Evolutionary conservation across 805 yeast genomes (phyloP), one percentile per base, ranked within the genome.

Genomic region (Kuraishia capsulata): DNA sequence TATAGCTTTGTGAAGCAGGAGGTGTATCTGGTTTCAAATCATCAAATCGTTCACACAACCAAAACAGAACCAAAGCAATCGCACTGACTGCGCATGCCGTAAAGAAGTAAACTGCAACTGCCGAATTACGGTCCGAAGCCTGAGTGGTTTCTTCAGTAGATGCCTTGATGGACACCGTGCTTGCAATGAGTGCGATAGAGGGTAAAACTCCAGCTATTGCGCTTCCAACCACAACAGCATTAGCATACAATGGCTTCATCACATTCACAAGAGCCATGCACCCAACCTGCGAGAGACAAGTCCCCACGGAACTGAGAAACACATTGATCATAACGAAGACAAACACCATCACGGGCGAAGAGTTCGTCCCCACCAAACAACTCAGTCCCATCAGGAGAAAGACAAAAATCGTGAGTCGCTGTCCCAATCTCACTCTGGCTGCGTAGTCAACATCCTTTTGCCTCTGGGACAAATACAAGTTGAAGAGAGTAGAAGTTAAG

Each of bases 121-220:
- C 62, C 14, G 32, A 42, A 14, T 39, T 28, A 23, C 26, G 29
- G 11, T 35, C 36, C 28, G 30, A 30, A 11, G 38, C 31, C 3
- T n/a, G 20, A 17, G 35, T 13, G 20, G 20, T 29, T 11, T 19
- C 34, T 25, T 24, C 34, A 16, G 29, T 37, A 21, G 30, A 14
- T 3, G 39, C 4, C 8, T 36, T 49, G 6, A 50, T 60, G 4
- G 62, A 34, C 37, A 73, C 50, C 20, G 75, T 76, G 9, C 82
- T 73, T 9, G 71, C 42, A 43, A 78, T 79, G 47, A 76, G 71
- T 11, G 82, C 78, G 16, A 83, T 53, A 0, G 96, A 78, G 2
- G 98, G 97, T 26, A 90, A 62, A 0, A 92, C 95, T 2, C 98
- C 98, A 0, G 97, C 87, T 14, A 90, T 64, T 0, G 95, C 96